phyloP scores from a whole-genome alignment of 768 basidiomycete species.

The Amanita jacksonii region DNA sequence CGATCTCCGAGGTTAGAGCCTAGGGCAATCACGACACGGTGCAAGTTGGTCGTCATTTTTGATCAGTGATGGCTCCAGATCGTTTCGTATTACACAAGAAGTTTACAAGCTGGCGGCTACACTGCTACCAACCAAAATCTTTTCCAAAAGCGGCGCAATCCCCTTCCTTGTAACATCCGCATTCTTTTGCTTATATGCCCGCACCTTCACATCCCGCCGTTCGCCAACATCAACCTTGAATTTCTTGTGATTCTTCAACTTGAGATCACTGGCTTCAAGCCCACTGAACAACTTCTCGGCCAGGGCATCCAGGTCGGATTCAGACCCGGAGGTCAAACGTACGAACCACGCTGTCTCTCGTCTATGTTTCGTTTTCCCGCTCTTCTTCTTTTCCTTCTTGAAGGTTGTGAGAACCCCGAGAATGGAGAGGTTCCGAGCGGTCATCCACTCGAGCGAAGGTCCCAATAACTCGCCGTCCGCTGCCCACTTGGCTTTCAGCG shows the following conservation, averaged over 20 bases:
- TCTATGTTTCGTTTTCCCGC: slow-evolving; percentile 42
- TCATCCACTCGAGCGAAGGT: slow-evolving; percentile 48
- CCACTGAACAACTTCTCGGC: slow-evolving; percentile 45
- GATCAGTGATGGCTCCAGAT: too few relatives aligned
- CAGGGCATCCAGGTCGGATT: slow-evolving; percentile 29
- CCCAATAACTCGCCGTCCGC: slow-evolving; percentile 31
- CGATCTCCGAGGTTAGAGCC: slow-evolving; percentile 90
- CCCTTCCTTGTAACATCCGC: slow-evolving; percentile 52
- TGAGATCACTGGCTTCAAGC: slow-evolving; percentile 46
- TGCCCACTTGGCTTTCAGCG: slow-evolving; percentile 36
- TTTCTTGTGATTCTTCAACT: slow-evolving; percentile 39
- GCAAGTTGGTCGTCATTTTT: too few relatives aligned
- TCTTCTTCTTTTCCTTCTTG: slow-evolving; percentile 28
- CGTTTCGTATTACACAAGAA: background rate
- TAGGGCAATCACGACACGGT: slow-evolving; percentile 50
- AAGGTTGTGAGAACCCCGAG: slow-evolving; percentile 80
- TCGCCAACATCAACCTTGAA: slow-evolving; percentile 25
- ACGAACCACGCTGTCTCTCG: slow-evolving; percentile 65
- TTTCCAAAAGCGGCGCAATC: slow-evolving; percentile 56
- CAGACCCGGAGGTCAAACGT: slow-evolving; percentile 10
- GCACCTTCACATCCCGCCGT: slow-evolving; percentile 26
- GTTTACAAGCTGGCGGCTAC: background rate
- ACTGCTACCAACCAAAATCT: slow-evolving; percentile 38
- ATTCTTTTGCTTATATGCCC: slow-evolving; percentile 61
- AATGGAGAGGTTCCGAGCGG: slow-evolving; percentile 49